A percentile compares a stretch with the other conserved stretches of the same genome.
These are phyloP conservation scores for Kuraishia borneana DNA, from an alignment of 805 yeast species.

Conservation along the genomic window DNA sequence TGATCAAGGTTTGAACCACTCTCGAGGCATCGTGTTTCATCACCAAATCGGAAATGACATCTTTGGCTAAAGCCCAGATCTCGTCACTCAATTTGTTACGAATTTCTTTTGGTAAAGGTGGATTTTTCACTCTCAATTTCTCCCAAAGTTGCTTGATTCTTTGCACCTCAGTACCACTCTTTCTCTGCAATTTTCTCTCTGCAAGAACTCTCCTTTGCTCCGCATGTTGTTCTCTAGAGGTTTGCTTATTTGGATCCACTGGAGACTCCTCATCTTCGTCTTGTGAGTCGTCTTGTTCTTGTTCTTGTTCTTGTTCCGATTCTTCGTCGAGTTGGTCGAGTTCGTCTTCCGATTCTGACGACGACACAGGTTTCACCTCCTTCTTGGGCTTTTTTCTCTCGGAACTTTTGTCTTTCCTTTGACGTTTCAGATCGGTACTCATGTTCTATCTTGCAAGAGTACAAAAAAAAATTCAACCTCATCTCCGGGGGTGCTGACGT, in stretches of 20 bases:
- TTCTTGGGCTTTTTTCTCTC: slow-evolving; percentile 8
- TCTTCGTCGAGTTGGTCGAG: slow-evolving; percentile 13
- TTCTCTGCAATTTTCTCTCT: slow-evolving; percentile 81
- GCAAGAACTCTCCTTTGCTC: slow-evolving; percentile 70
- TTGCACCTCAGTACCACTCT: slow-evolving; percentile 79
- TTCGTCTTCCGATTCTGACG: slow-evolving; percentile 6
- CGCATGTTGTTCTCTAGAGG: slow-evolving; percentile 60
- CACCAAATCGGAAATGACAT: slow-evolving; percentile 72
- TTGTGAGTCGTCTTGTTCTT: slow-evolving; percentile 14
- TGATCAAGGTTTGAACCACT: slow-evolving; percentile 87
- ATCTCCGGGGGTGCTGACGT: not conserved
- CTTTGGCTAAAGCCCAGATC: slow-evolving; percentile 75
- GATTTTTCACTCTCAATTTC: slow-evolving; percentile 73
- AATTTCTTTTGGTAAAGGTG: slow-evolving; percentile 64
- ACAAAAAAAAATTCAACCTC: not conserved
- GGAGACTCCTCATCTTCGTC: slow-evolving; percentile 18
- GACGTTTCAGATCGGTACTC: not conserved
- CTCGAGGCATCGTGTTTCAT: slow-evolving; percentile 94
- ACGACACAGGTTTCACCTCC: slow-evolving; percentile 9
- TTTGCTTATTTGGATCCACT: slow-evolving; percentile 31
- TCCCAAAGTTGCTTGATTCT: slow-evolving; percentile 87
- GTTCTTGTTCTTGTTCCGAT: slow-evolving; percentile 17
- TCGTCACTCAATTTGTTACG: slow-evolving; percentile 74
- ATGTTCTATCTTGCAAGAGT: too few species aligned
- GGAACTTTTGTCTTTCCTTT: slow-evolving; percentile 3